A percentile compares a stretch with the other conserved stretches of the same genome.
Conservation (phyloP, 768 basidiomycete species). For the Boletus coccyginus region DNA sequence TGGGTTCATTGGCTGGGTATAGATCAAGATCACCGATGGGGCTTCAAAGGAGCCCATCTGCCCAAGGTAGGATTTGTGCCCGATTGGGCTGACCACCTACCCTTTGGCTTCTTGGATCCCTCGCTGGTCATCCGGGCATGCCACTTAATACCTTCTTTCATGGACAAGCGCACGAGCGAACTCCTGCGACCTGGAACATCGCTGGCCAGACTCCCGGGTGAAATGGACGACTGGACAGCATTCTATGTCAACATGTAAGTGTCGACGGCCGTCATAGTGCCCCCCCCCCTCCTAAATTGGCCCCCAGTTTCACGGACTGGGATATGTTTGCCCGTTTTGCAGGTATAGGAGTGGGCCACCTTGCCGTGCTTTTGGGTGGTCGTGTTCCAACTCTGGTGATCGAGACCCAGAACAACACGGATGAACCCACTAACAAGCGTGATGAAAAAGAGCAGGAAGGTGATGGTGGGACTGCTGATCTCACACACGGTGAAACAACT, state of each 20-base stretch:
- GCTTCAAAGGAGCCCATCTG: background rate
- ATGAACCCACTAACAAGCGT: too few species aligned
- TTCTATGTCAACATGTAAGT: slow-evolving; percentile 10
- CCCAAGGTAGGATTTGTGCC: background rate
- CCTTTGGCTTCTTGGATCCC: background rate
- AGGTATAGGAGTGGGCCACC: too few species aligned
- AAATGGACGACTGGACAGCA: background rate
- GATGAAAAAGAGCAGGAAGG: too few species aligned
- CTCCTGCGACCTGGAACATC: background rate
- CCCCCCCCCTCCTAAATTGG: too few species aligned
- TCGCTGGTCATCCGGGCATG: background rate
- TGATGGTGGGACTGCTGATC: too few species aligned
- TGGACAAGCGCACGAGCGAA: background rate
- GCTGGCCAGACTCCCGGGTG: background rate
- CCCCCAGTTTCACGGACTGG: too few species aligned
- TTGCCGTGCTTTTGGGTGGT: too few species aligned
- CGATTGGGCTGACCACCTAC: background rate
- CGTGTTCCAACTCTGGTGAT: too few species aligned
- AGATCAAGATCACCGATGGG: background rate
- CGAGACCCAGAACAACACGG: too few species aligned
- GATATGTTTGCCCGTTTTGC: too few species aligned
- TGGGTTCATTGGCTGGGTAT: background rate
- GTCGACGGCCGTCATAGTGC: too few species aligned
- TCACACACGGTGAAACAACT: too few species aligned
- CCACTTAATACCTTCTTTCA: background rate